These are phyloP conservation scores for Globisporangium polare DNA, from an alignment of 352 stramenopile species.

Conservation along the genomic window DNA sequence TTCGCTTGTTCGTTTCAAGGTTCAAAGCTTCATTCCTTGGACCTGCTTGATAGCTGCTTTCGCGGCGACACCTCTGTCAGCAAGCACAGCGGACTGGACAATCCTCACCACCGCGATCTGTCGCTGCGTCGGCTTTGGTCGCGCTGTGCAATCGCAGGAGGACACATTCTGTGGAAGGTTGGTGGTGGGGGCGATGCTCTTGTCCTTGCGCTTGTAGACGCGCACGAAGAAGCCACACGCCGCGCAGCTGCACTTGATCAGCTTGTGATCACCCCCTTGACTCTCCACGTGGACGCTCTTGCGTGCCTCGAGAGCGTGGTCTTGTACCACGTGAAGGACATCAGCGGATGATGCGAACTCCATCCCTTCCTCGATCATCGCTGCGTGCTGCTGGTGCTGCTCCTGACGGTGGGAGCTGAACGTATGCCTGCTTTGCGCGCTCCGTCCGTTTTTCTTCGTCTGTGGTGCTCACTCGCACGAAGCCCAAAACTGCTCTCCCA, in stretches of 20 bases:
- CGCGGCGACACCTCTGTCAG: background rate
- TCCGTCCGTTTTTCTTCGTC: too few relatives aligned
- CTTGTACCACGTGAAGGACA: background rate
- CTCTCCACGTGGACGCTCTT: background rate
- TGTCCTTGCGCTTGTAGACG: background rate
- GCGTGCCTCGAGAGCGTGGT: background rate
- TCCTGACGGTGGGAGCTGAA: too few relatives aligned
- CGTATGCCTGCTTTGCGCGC: too few relatives aligned
- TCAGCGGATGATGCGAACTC: background rate
- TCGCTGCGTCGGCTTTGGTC: background rate
- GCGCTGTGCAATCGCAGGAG: background rate
- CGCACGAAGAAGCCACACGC: background rate
- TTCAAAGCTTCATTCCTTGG: background rate
- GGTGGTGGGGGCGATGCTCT: background rate
- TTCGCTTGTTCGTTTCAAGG: background rate
- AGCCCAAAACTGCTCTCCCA: too few relatives aligned
- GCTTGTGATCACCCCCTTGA: background rate
- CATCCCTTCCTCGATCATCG: background rate
- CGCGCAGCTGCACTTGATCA: background rate
- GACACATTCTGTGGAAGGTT: background rate
- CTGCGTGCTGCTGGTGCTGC: too few relatives aligned
- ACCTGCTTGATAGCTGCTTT: background rate
- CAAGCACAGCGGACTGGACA: background rate
- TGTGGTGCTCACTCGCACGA: too few relatives aligned
- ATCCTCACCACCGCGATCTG: background rate